phyloP scores from a whole-genome alignment of 331 rosid species.

The Saraca asoca region DNA sequence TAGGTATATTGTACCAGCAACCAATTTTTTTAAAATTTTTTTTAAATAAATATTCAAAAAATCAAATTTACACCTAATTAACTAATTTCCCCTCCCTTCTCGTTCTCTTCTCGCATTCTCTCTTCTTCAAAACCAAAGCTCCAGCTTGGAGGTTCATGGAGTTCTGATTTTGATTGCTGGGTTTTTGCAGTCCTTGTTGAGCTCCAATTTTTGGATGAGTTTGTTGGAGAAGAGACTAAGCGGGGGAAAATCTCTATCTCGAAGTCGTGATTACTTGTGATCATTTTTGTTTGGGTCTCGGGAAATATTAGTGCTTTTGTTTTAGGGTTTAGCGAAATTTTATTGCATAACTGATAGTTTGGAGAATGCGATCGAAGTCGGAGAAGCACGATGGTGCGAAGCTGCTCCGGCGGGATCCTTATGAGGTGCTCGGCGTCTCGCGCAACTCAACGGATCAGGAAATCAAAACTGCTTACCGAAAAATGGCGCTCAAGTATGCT shows the following conservation, averaged over 20 bases:
- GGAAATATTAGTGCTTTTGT: neutral
- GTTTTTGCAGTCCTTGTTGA: too few relatives aligned
- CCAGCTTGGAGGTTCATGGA: too few relatives aligned
- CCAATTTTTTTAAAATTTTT: too few relatives aligned
- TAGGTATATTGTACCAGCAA: too few relatives aligned
- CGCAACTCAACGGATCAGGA: constrained; percentile 89
- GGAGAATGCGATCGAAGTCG: constrained; percentile 87
- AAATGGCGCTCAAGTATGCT: constrained; percentile 94
- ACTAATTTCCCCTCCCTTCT: too few relatives aligned
- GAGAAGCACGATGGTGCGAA: constrained; percentile 71
- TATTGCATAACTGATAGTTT: constrained; percentile 14
- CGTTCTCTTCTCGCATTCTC: too few relatives aligned
- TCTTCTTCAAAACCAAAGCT: too few relatives aligned
- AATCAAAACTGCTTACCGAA: constrained; percentile 88
- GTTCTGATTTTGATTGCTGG: too few relatives aligned
- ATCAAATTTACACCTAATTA: too few relatives aligned
- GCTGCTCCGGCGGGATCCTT: constrained; percentile 87
- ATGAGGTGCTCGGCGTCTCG: constrained; percentile 89
- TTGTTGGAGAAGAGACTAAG: constrained; percentile 5
- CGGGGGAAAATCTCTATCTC: constrained; percentile 1
- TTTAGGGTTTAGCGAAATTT: constrained; percentile 62
- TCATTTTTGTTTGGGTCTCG: neutral
- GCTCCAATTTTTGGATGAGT: neutral
- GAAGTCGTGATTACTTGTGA: constrained; percentile 33
- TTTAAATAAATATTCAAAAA: too few relatives aligned